A percentile compares a stretch with the other conserved stretches of the same genome.
These are phyloP conservation scores for Sporothrix pallida DNA, from an alignment of 2,329 filamentous ascomycete genomes.

Conservation along the genomic window DNA sequence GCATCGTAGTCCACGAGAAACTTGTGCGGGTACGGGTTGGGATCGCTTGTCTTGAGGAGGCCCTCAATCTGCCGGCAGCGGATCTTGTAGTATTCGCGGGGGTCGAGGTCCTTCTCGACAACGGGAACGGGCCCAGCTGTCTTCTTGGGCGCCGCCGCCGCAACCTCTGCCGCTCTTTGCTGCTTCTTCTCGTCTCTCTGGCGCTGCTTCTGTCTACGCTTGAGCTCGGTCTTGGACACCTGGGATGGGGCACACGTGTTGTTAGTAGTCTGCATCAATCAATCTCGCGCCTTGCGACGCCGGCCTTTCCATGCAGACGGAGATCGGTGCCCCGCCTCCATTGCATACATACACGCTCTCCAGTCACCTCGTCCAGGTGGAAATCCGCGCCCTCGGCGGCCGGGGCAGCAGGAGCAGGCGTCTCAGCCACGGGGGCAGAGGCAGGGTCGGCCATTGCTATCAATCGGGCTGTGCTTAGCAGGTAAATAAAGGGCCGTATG, in stretches of 20 bases:
- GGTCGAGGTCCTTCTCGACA: constrained; percentile 67
- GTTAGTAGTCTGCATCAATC: neutral
- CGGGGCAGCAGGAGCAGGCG: neutral
- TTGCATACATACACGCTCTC: constrained; percentile 60
- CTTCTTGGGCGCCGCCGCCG: constrained; percentile 58
- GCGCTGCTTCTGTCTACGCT: constrained; percentile 93
- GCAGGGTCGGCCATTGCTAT: constrained; percentile 37
- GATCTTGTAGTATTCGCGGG: constrained; percentile 89
- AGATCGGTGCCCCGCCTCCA: neutral
- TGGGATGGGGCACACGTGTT: neutral
- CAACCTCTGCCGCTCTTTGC: constrained; percentile 72
- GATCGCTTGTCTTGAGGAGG: constrained; percentile 70
- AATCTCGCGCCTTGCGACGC: no score
- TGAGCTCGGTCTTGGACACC: constrained; percentile 83
- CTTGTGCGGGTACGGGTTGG: constrained; percentile 91
- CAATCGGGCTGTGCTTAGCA: neutral
- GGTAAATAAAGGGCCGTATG: neutral
- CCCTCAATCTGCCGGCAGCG: constrained; percentile 80
- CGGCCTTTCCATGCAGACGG: no score
- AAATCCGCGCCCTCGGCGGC: constrained; percentile 56
- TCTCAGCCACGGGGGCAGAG: constrained; percentile 28
- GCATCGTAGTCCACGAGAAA: constrained; percentile 87
- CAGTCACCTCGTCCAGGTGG: constrained; percentile 89
- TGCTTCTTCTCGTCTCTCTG: constrained; percentile 87
- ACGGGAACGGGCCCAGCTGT: constrained; percentile 59